Percentiles rank a stretch among this genome's conserved stretches.
These are phyloP conservation scores for Aspergillus bridgeri DNA, from an alignment of 495 filamentous ascomycete genomes.

Conservation along the genomic window DNA sequence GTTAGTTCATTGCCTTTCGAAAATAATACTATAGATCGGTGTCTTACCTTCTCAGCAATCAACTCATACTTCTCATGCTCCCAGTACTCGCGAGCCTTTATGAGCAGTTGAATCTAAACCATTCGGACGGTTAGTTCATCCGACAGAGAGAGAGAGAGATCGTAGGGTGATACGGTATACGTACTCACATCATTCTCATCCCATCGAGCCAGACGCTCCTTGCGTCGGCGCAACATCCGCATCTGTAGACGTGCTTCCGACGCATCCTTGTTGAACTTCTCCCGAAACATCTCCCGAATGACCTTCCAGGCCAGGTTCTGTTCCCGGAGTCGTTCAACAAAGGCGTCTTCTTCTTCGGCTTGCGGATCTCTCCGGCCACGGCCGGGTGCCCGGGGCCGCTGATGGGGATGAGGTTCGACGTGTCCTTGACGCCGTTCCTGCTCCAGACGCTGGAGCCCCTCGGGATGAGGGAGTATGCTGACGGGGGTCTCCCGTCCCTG, in stretches of 20 bases:
- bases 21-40: neutral
- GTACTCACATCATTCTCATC: constrained; percentile 63
- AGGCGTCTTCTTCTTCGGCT: constrained; percentile 63
- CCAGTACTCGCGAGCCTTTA: constrained; percentile 47
- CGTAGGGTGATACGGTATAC: constrained; percentile 20
- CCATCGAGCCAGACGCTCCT: constrained; percentile 60
- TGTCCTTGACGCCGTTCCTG: constrained; percentile 31
- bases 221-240: constrained; percentile 64
- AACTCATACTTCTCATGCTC: constrained; percentile 49
- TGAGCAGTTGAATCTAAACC: constrained; percentile 43
- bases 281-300: constrained; percentile 61
- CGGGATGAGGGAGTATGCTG: constrained; percentile 40
- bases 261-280: constrained; percentile 59
- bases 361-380: constrained; percentile 44
- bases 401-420: constrained; percentile 24
- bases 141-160: constrained; percentile 16
- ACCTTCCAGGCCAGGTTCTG: constrained; percentile 67
- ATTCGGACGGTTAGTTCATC: constrained; percentile 10
- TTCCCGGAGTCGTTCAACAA: constrained; percentile 64
- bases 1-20: neutral
- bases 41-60: constrained; percentile 48
- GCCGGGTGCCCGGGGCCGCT: constrained; percentile 38
- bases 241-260: constrained; percentile 70
- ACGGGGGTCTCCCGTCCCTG: constrained; percentile 29
- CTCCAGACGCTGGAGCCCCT: constrained; percentile 35